Percentiles rank a stretch among this genome's conserved stretches.
Evolutionary conservation across 2,329 filamentous ascomycete species (phyloP).

Genomic region (Tolypocladium ophioglossoides): DNA sequence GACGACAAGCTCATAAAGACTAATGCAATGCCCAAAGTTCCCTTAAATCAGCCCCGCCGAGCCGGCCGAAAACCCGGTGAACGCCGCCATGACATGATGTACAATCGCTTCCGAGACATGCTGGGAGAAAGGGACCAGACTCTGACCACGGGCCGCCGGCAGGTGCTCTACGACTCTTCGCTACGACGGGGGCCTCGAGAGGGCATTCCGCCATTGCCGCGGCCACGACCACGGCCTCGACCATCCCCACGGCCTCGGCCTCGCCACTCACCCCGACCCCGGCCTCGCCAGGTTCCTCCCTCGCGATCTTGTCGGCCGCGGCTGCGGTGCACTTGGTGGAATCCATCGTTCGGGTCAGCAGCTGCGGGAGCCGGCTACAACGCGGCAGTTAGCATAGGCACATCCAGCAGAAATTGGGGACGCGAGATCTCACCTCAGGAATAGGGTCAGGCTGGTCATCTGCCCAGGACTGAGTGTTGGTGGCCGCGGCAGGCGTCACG

Average conservation of each 20-base stretch:
- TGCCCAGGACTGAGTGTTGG: slow-evolving; percentile 63
- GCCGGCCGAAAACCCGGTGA: slow-evolving; percentile 16
- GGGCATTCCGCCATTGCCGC: slow-evolving; percentile 25
- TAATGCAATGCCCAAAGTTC: slow-evolving; percentile 17
- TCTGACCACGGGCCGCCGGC: slow-evolving; percentile 14
- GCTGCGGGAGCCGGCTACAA: slow-evolving; percentile 24
- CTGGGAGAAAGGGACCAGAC: slow-evolving; percentile 16
- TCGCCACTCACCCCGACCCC: slow-evolving; percentile 37
- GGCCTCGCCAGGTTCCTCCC: slow-evolving; percentile 27
- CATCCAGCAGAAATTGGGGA: neutral
- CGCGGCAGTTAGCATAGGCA: slow-evolving; percentile 1
- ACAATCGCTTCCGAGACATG: slow-evolving; percentile 22
- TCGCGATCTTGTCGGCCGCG: slow-evolving; percentile 44
- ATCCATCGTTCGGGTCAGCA: slow-evolving; percentile 49
- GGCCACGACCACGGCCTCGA: slow-evolving; percentile 29
- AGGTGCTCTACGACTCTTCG: slow-evolving; percentile 26
- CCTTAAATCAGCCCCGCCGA: slow-evolving; percentile 13
- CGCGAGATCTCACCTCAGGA: slow-evolving; percentile 27
- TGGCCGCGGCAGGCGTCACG: slow-evolving; percentile 46
- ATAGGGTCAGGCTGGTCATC: slow-evolving; percentile 59
- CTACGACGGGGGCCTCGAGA: slow-evolving; percentile 25
- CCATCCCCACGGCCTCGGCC: slow-evolving; percentile 41
- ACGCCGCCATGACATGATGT: slow-evolving; percentile 31
- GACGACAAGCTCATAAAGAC: slow-evolving; percentile 3
- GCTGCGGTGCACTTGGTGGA: slow-evolving; percentile 60